Base-by-base conservation (phyloP, 441 rosid genomes). In the Erodium trifolium region DNA sequence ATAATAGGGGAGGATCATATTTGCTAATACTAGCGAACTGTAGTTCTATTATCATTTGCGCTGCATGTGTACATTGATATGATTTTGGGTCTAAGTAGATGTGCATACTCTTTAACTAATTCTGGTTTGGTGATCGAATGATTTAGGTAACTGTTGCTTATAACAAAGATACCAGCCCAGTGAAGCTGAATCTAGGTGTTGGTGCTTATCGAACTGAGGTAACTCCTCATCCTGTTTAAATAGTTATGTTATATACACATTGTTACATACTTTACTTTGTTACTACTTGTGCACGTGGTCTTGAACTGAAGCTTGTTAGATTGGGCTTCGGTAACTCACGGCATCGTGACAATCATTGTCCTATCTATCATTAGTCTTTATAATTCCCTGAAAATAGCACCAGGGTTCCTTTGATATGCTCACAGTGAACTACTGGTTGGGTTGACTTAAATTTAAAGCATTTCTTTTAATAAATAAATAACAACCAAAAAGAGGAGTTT, bases 151-250 rank as follows among this genome's bases (percentile, higher is more conserved):
- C 78, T 8, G 89, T 92, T 59, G 96, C 98, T 0, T 95, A 84
- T 70, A 94, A 94, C 86, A 92, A 94, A 74, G 98, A 95, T 45
- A 90, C 88, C 1, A 90, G 97, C 76, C 98, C 92, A 8, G 71
- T 85, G 16, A 95, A 95, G 88, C 81, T 95, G 65, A 95, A 92
- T 84, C 76, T 95, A 78, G 99, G 99, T 39, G 99, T 90, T 57
- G 99, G 98, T 35, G 97, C 98, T 81, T 94, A 94, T 80, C 83
- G 97, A 71, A 94, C 97, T 2, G 97, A 94, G 90, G 98, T 88
- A 65, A 41, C 29, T 67, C 37, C 67, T 69, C 5, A 7, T 16
- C 57, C 2, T 2, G 14, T 11, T 47, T 10, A 27, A 14, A 37
- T 27, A 5, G 14, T 4, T 14, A 37, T 37, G 5, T 37, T 5